phyloP scores from a whole-genome alignment of 805 yeast species.

The Peterozyma xylosa region DNA sequence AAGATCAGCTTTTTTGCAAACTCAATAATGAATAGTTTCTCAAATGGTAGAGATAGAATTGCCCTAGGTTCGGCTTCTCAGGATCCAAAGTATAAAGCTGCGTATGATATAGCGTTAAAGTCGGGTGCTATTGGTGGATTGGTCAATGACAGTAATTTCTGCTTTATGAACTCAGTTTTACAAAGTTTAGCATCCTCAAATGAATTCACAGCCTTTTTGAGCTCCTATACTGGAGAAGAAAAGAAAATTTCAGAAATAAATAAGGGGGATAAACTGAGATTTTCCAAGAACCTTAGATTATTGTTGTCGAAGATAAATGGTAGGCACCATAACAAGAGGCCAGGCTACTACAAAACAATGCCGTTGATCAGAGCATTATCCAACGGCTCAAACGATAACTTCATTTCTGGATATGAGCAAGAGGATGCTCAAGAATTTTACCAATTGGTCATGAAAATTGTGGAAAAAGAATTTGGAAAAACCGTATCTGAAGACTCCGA shows the following conservation, averaged over 20 bases:
- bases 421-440: conserved; percentile 97
- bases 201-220: conserved; percentile 49
- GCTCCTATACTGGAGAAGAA: conserved; percentile 24
- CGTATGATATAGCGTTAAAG: conserved; percentile 30
- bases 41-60: conserved; percentile 13
- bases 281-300: conserved; percentile 45
- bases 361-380: conserved; percentile 60
- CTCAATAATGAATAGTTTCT: conserved; percentile 15
- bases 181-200: conserved; percentile 76
- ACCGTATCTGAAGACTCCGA: conserved; percentile 20
- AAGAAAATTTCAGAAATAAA: conserved; percentile 8
- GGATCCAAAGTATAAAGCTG: conserved; percentile 14
- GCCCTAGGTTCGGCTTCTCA: not conserved
- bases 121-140: conserved; percentile 83
- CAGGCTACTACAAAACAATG: conserved; percentile 57
- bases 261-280: conserved; percentile 21
- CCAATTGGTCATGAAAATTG: conserved; percentile 62
- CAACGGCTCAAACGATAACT: conserved; percentile 69
- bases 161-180: conserved; percentile 88
- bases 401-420: conserved; percentile 81
- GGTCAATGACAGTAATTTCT: conserved; percentile 85
- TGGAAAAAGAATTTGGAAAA: conserved; percentile 48
- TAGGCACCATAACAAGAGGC: conserved; percentile 41
- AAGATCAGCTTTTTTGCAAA: conserved; percentile 22
- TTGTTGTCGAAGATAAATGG: conserved; percentile 49